phyloP scores from a whole-genome alignment of 129 eudicot species.

The Smallanthus sonchifolius region DNA sequence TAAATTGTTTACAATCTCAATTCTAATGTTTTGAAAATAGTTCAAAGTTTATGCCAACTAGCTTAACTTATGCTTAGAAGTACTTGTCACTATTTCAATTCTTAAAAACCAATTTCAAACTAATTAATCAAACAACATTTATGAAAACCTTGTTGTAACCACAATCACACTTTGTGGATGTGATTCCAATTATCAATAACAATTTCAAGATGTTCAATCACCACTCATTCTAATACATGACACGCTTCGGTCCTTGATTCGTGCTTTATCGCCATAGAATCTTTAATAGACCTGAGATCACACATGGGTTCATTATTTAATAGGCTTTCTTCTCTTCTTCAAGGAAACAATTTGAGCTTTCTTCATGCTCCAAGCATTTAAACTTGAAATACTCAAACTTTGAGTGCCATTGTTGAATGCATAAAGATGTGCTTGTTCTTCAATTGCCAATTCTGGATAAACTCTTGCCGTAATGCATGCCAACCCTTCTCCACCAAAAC shows the following conservation, averaged over 20 bases:
- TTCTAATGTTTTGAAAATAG: background rate
- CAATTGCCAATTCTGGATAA: slow-evolving; percentile 43
- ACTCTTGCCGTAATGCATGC: slow-evolving; percentile 54
- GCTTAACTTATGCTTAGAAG: background rate
- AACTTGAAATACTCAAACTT: slow-evolving; percentile 24
- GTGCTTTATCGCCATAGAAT: background rate
- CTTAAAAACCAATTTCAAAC: background rate
- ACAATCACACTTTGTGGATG: no score
- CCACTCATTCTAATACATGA: no score
- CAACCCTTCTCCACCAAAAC: slow-evolving; percentile 52
- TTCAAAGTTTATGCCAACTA: background rate
- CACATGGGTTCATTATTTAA: background rate
- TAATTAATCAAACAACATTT: background rate
- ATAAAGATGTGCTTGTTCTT: slow-evolving; percentile 37
- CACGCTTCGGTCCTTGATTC: background rate
- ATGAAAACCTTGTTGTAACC: background rate
- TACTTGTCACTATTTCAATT: background rate
- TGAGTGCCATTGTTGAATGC: slow-evolving; percentile 43
- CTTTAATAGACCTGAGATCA: background rate
- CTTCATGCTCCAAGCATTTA: slow-evolving; percentile 47
- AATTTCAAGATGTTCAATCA: no score
- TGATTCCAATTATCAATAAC: no score
- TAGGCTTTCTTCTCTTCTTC: slow-evolving; percentile 46
- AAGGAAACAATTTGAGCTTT: slow-evolving; percentile 25
- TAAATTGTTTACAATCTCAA: background rate